Conservation (phyloP, 768 basidiomycete species). For the Xerocomellus amylosporus region DNA sequence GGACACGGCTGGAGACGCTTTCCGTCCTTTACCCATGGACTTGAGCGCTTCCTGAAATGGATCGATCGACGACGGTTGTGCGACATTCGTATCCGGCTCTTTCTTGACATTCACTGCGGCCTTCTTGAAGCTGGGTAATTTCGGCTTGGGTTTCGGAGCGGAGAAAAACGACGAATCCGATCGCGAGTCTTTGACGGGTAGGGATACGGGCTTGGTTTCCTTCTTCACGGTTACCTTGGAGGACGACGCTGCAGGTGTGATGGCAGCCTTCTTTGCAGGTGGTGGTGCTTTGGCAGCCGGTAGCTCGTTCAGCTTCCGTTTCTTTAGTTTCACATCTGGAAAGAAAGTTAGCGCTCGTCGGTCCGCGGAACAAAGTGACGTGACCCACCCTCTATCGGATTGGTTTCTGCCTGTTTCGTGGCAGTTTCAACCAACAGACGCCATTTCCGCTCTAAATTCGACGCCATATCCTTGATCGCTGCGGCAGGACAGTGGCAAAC, state of each 20-base stretch:
- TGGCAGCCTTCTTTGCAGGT: slow-evolving; percentile 64
- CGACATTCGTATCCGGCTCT: slow-evolving; percentile 56
- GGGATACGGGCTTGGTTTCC: slow-evolving; percentile 40
- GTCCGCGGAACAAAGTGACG: slow-evolving; percentile 40
- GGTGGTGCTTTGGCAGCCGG: slow-evolving; percentile 46
- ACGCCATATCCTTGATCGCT: slow-evolving; percentile 94
- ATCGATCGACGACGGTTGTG: slow-evolving; percentile 74
- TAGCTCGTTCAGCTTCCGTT: slow-evolving; percentile 66
- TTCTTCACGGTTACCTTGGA: slow-evolving; percentile 51
- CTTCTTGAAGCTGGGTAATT: slow-evolving; percentile 85
- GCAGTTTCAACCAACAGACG: slow-evolving; percentile 58
- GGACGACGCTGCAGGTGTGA: slow-evolving; percentile 29
- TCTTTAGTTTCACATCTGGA: slow-evolving; percentile 61
- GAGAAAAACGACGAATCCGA: slow-evolving; percentile 89
- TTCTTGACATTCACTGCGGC: slow-evolving; percentile 51
- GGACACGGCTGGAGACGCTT: slow-evolving; percentile 58
- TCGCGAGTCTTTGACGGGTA: slow-evolving; percentile 68
- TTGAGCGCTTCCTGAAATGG: slow-evolving; percentile 83
- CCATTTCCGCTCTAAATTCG: slow-evolving; percentile 84
- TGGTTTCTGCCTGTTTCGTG: slow-evolving; percentile 41
- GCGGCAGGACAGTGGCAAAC: slow-evolving; percentile 41
- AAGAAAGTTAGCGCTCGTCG: slow-evolving; percentile 24
- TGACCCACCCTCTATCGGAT: slow-evolving; percentile 71
- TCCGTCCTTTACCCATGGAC: slow-evolving; percentile 62
- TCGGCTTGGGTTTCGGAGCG: slow-evolving; percentile 78